These are phyloP conservation scores for Fusarium heterosporum DNA, from an alignment of 2,329 filamentous ascomycete species.

Conservation along the genomic window DNA sequence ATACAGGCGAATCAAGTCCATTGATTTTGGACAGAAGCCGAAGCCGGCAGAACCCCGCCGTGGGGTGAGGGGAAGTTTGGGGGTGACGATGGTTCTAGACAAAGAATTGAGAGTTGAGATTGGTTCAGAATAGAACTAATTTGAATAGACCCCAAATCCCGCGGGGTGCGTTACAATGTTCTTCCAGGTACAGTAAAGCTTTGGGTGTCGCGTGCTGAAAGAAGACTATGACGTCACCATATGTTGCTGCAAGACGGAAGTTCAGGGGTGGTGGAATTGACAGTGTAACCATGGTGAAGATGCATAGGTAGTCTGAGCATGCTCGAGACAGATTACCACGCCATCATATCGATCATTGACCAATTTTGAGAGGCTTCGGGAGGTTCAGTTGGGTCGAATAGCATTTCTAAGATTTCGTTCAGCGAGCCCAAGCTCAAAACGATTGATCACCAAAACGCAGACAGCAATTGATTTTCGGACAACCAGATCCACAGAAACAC, in stretches of 20 bases:
- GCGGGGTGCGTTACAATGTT: slow-evolving; percentile 13
- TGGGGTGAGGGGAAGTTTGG: slow-evolving; percentile 33
- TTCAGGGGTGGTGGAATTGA: no score
- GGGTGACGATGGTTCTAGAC: not conserved
- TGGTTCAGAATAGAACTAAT: not conserved
- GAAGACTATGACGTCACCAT: not conserved
- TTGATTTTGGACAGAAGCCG: not conserved
- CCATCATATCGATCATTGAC: no score
- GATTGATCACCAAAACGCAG: no score
- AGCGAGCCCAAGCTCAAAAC: no score
- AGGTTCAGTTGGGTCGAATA: no score
- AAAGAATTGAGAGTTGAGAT: not conserved
- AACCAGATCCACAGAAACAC: no score
- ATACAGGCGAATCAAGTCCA: not conserved
- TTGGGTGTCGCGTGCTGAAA: not conserved
- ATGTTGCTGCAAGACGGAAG: not conserved
- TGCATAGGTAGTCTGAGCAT: no score
- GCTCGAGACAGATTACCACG: no score
- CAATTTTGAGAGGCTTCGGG: no score
- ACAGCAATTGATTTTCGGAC: no score
- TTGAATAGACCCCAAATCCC: slow-evolving; percentile 28
- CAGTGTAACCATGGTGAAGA: no score
- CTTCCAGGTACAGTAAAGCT: not conserved
- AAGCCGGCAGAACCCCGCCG: slow-evolving; percentile 35
- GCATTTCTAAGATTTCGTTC: no score